phyloP scores from a whole-genome alignment of 169 alveolate genomes.

The Plasmodium gonderi region DNA sequence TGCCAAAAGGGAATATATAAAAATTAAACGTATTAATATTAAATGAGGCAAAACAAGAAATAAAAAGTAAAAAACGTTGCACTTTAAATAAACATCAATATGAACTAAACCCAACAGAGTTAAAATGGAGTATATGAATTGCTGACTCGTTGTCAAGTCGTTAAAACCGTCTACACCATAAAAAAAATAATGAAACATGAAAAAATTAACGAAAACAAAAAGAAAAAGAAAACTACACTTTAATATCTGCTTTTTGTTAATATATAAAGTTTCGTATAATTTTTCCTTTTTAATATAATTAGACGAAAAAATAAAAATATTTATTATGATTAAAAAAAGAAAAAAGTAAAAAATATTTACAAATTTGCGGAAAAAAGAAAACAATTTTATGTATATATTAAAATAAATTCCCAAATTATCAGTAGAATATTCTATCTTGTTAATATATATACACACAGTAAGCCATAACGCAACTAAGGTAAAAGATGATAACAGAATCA shows the following conservation, averaged over 20 bases:
- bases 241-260: slow-evolving; percentile 37
- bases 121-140: slow-evolving; percentile 41
- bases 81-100: slow-evolving; percentile 60
- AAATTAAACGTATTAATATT: slow-evolving; percentile 60
- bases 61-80: slow-evolving; percentile 29
- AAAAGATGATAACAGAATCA: slow-evolving; percentile 13
- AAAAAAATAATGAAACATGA: slow-evolving; percentile 55
- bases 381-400: slow-evolving; percentile 8
- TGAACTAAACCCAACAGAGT: slow-evolving; percentile 36
- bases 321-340: slow-evolving; percentile 35
- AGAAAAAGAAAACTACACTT: slow-evolving; percentile 21
- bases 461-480: slow-evolving; percentile 30
- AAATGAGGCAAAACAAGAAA: slow-evolving; percentile 56
- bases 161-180: slow-evolving; percentile 59
- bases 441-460: slow-evolving; percentile 33
- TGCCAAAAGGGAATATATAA: slow-evolving; percentile 45
- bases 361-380: slow-evolving; percentile 16
- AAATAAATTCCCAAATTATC: slow-evolving; percentile 9
- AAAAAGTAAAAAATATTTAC: slow-evolving; percentile 36
- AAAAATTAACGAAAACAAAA: slow-evolving; percentile 55
- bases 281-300: slow-evolving; percentile 40
- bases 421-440: slow-evolving; percentile 11
- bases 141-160: slow-evolving; percentile 31
- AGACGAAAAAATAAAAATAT: slow-evolving; percentile 42
- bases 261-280: slow-evolving; percentile 47